Base-by-base conservation (phyloP, 2,329 filamentous ascomycete genomes). In the Niveomyces coronatus region DNA sequence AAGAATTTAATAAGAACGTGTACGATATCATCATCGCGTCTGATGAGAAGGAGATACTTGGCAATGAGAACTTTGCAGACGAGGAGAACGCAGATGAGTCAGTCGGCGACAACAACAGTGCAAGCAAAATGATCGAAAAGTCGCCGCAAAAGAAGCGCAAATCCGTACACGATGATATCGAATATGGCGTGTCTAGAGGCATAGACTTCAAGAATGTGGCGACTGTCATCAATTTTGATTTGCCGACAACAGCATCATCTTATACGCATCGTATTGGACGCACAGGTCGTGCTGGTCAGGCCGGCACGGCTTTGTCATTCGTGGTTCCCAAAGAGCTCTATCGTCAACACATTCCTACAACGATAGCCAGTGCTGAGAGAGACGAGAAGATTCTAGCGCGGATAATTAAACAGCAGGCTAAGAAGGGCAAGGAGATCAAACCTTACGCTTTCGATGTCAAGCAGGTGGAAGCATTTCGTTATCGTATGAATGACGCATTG, bases 21-120 rank as follows among this genome's bases (percentile, higher is more conserved):
- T 98, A 98, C 68, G 89, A 98, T 51, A 95, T 96, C 45, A 88
- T 98, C 48, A 94, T 98, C 51, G 91, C 91, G 1, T 88, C 86
- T 1, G 91, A 98, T 50, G 88, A 94, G 55, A 49, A 47, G 43
- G 87, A 94, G 54, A 75, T 93, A 9, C 59, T 94, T 9, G 86
- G 83, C 10, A 71, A 76, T 15, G 76, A 80, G 37, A 67, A 70
- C 7, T 54, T 62, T 42, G 51, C 56, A 24, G 53, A 59, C 14
- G 55, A 58, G 17, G 60, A 62, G 15, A 61, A 63, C 24, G 54
- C 53, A 26, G 52, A 67, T 50, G 53, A 65, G 52, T 57, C 70
- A 60, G 53, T 66, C 61, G 56, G 73, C 61, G 43, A 58, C 36
- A 45, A 49, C 27, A 49, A 53, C 15, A 49, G 51, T 13, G 46